phyloP scores from a whole-genome alignment of 306 rosid genomes.

The Phaseolus lunatus region DNA sequence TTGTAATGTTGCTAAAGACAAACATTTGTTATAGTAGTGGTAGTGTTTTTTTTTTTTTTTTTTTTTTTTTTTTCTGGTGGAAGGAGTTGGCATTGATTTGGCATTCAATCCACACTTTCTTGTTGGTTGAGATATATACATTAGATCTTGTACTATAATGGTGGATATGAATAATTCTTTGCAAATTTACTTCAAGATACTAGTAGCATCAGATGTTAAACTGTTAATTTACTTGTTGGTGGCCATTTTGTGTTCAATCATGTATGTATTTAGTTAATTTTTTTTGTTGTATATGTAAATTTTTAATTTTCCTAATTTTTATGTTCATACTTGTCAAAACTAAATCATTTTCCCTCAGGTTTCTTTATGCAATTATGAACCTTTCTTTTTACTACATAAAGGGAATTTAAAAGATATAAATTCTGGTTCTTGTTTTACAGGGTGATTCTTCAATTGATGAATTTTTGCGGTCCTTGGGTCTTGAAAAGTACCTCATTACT shows the following conservation, averaged over 20 bases:
- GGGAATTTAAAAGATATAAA: neutral
- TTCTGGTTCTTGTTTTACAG: conserved; percentile 61
- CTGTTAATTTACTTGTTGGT: conserved; percentile 22
- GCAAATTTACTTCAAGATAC: neutral
- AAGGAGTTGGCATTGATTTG: conserved; percentile 15
- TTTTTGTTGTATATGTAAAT: neutral
- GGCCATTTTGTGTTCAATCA: conserved; percentile 29
- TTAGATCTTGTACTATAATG: neutral
- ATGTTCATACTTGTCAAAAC: conserved; percentile 18
- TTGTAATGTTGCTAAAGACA: neutral
- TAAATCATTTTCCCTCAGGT: neutral
- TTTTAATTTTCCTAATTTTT: neutral
- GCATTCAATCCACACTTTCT: neutral
- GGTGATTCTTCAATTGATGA: conserved; percentile 74
- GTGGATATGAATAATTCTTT: conserved; percentile 13
- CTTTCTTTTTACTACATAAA: conserved; percentile 9
- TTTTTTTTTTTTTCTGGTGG: conserved; percentile 9
- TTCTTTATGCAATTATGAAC: neutral
- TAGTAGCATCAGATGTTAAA: conserved; percentile 11
- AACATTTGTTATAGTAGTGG: conserved; percentile 1
- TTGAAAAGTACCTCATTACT: conserved; percentile 88
- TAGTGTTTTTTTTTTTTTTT: too few species aligned
- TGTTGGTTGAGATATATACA: neutral
- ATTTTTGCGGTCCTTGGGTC: conserved; percentile 88
- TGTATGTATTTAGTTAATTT: neutral